A percentile compares a stretch with the other conserved stretches of the same genome.
These are phyloP conservation scores for Suillus subaureus DNA, from an alignment of 768 basidiomycete species.

Conservation along the genomic window DNA sequence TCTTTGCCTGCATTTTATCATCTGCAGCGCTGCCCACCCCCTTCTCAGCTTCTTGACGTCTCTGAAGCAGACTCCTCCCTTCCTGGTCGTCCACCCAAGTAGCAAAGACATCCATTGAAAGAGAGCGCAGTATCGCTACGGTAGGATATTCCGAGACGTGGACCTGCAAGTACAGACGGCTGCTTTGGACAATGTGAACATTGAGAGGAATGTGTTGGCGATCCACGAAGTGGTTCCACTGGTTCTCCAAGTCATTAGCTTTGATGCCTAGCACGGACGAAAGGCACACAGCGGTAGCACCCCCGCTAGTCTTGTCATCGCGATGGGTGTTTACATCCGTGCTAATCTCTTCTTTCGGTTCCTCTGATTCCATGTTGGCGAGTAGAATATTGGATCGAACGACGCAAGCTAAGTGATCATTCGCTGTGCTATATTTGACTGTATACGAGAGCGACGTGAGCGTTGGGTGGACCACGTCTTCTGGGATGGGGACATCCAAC, in stretches of 20 bases:
- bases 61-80: background rate
- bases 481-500: background rate
- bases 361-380: background rate
- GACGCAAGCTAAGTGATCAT: background rate
- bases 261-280: background rate
- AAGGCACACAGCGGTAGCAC: background rate
- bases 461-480: background rate
- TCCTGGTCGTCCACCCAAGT: background rate
- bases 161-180: background rate
- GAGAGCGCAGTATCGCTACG: background rate
- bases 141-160: background rate
- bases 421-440: background rate
- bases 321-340: background rate
- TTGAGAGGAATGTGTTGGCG: background rate
- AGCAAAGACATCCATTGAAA: background rate
- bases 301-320: background rate
- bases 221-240: conserved; percentile 1
- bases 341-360: background rate
- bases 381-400: background rate
- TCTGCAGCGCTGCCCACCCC: too few relatives aligned
- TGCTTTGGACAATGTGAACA: background rate
- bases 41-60: background rate
- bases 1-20: too few relatives aligned
- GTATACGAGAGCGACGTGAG: background rate
- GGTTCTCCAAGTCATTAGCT: background rate